These are phyloP conservation scores for Rhizopus delemar DNA, from an alignment of 371 early-diverging fungal species.

Conservation along the genomic window DNA sequence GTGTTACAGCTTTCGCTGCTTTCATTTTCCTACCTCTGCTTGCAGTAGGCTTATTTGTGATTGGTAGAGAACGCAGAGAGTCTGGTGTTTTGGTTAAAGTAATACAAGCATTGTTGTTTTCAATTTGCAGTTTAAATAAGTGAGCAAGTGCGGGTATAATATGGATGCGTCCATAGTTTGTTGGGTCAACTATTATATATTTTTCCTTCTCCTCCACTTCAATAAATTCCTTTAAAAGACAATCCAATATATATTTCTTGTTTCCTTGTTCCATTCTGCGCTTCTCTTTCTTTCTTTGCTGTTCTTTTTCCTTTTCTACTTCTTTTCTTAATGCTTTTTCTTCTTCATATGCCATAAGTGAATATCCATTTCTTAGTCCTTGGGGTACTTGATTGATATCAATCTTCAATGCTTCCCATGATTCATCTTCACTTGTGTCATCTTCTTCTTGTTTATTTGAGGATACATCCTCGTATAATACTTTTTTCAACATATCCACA, in stretches of 20 bases:
- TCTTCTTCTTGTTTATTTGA: constrained; percentile 7
- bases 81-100: background rate
- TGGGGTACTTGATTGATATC: constrained; percentile 7
- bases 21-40: no score
- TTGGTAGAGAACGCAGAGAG: background rate
- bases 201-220: background rate
- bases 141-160: constrained; percentile 22
- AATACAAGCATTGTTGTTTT: no score
- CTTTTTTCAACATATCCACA: constrained; percentile 3
- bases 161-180: constrained; percentile 16
- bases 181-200: background rate
- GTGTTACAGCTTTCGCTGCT: no score
- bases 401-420: background rate
- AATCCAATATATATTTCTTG: constrained; percentile 2
- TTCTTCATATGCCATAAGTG: constrained; percentile 4
- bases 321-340: constrained; percentile 2
- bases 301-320: constrained; percentile 1
- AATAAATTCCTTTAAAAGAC: constrained; percentile 18
- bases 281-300: constrained; percentile 3
- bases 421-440: background rate
- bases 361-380: constrained; percentile 10
- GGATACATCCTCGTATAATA: constrained; percentile 3
- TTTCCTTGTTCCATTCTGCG: background rate
- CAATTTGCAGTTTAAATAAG: constrained; percentile 17
- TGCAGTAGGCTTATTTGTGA: background rate